A percentile compares a stretch with the other conserved stretches of the same genome.
phyloP scores from a whole-genome alignment of 495 filamentous ascomycete genomes.

The Penicillium antarcticum region DNA sequence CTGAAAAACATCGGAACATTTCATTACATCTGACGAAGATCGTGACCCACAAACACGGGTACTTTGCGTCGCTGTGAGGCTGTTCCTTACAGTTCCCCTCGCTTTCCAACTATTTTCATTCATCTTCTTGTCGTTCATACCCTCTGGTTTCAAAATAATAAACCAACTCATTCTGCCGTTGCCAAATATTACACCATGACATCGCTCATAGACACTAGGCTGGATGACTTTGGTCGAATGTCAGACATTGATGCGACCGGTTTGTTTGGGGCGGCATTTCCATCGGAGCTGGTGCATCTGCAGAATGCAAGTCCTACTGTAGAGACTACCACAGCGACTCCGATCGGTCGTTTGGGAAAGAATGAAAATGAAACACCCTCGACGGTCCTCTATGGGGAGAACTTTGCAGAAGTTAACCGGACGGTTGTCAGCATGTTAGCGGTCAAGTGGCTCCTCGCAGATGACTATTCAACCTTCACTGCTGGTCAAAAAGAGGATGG shows the following conservation, averaged over 20 bases:
- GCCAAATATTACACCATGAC: background rate
- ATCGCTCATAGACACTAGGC: background rate
- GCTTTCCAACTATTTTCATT: background rate
- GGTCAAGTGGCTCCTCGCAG: constrained; percentile 31
- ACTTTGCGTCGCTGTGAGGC: too few species aligned
- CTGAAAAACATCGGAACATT: too few species aligned
- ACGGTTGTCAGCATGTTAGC: constrained; percentile 29
- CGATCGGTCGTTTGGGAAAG: background rate
- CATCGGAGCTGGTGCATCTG: background rate
- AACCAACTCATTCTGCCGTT: background rate
- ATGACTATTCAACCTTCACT: constrained; percentile 25
- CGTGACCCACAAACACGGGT: too few species aligned
- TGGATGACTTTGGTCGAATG: background rate
- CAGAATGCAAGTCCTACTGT: background rate
- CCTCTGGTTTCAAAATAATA: background rate
- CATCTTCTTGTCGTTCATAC: background rate
- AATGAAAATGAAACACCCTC: constrained; percentile 19
- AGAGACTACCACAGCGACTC: background rate
- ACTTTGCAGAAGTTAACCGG: constrained; percentile 36
- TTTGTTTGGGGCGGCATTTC: background rate
- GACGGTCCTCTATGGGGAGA: constrained; percentile 16
- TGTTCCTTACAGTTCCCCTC: too few species aligned
- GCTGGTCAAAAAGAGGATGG: constrained; percentile 10
- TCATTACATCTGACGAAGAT: too few species aligned
- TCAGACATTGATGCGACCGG: background rate